Evolutionary conservation across 2,329 filamentous ascomycete genomes (phyloP), one percentile per base, ranked within the genome.

Genomic region (Colletotrichum karsti): DNA sequence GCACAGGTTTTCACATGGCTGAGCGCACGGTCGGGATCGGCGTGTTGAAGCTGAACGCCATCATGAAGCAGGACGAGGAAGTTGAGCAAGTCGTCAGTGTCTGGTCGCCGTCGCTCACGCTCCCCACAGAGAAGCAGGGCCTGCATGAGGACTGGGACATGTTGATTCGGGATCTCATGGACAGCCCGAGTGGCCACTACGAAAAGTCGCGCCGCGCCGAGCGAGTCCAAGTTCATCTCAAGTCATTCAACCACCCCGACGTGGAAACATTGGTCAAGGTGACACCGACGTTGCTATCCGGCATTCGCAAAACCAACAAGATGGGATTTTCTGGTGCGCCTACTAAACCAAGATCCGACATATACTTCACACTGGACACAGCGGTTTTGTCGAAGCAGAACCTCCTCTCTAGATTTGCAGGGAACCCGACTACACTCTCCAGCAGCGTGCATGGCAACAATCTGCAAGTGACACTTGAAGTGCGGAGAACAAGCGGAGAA

Each of bases 321-420:
- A 95, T 98, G 78, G 96, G 95, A 2, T 98, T 99, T 77, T 93
- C 95, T 4, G 95, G 95, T 12, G 95, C 95, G 2, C 95, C 96
- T 0, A 94, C 92, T 0, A 95, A 94, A 76, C 87, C 92, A 15
- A 87, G 97, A 73, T 98, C 94, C 10, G 97, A 99, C 77, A 98
- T 99, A 56, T 99, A 99, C 77, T 80, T 99, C 48, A 98, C 94
- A 0, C 80, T 99, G 53, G 90, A 90, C 65, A 91, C 94, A 70
- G 93, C 94, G 0, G 85, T 91, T n/a, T 83, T 99, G 24, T 91
- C 92, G 18, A 90, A 90, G 64, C 93, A 97, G 74, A 91, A 92
- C 35, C 78, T 91, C 1, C 77, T 92, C n/a, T 91, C 89, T 7
- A 83, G 89, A n/a, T 88, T 83, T 44, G 85, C 84, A 22, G 94